Conservation (phyloP, 495 filamentous ascomycete species). For the Aspergillus asperescens region DNA sequence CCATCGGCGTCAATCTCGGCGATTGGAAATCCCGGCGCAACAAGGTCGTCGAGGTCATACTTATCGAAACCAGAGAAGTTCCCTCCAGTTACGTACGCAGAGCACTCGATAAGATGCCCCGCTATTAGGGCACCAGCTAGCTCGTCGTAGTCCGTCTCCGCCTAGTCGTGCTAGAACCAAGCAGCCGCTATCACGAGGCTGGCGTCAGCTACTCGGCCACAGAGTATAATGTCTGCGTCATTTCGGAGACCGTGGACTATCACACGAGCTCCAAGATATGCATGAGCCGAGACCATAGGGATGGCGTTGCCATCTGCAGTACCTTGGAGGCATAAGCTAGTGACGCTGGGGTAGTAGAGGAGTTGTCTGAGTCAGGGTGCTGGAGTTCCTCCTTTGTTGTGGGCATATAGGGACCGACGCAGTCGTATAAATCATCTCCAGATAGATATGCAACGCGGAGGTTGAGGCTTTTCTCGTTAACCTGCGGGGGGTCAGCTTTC, state of each 20-base stretch:
- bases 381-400: slow-evolving; percentile 23
- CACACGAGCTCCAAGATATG: slow-evolving; percentile 43
- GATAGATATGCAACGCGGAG: slow-evolving; percentile 44
- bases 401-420: slow-evolving; percentile 27
- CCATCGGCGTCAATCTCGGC: slow-evolving; percentile 30
- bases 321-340: slow-evolving; percentile 21
- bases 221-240: slow-evolving; percentile 51
- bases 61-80: slow-evolving; percentile 49
- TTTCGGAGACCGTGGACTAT: slow-evolving; percentile 39
- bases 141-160: slow-evolving; percentile 32
- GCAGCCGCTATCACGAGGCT: slow-evolving; percentile 45
- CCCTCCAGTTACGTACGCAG: slow-evolving; percentile 46
- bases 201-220: slow-evolving; percentile 49
- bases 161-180: slow-evolving; percentile 43
- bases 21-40: slow-evolving; percentile 38
- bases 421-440: slow-evolving; percentile 40
- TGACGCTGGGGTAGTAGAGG: slow-evolving; percentile 8
- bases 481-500: slow-evolving; percentile 13
- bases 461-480: slow-evolving; percentile 23
- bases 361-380: slow-evolving; percentile 33
- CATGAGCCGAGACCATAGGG: slow-evolving; percentile 29
- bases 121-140: slow-evolving; percentile 43
- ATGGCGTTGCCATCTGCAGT: slow-evolving; percentile 7
- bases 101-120: slow-evolving; percentile 51
- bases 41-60: slow-evolving; percentile 24